Evolutionary conservation across 371 early-diverging fungal genomes (phyloP).

Genomic region (Rhizopus delemar): DNA sequence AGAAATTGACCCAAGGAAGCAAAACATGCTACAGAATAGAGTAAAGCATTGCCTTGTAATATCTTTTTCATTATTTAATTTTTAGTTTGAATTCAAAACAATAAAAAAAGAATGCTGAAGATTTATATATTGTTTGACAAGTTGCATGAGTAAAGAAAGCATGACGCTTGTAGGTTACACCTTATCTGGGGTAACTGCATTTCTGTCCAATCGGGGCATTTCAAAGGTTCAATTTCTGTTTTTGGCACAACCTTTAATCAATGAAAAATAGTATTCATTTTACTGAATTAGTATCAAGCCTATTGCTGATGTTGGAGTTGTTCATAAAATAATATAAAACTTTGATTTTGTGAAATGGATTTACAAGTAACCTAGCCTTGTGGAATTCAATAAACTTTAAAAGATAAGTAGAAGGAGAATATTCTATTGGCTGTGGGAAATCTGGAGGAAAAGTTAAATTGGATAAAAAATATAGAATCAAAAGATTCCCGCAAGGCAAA

Average conservation of each 20-base stretch:
- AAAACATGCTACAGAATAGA: constrained; percentile 40
- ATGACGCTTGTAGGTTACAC: too few relatives aligned
- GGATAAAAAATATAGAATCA: too few relatives aligned
- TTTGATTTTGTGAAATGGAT: too few relatives aligned
- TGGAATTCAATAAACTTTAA: too few relatives aligned
- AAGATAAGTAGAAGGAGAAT: not conserved
- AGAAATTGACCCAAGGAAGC: constrained; percentile 45
- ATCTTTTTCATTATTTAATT: constrained; percentile 10
- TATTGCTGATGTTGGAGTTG: not conserved
- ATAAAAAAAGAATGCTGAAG: not conserved
- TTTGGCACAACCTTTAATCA: too few relatives aligned
- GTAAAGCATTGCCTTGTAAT: constrained; percentile 23
- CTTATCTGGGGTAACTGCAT: not conserved
- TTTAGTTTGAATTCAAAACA: not conserved
- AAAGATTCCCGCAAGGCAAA: not conserved
- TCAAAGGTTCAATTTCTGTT: not conserved
- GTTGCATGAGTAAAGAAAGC: not conserved
- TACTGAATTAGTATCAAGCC: not conserved
- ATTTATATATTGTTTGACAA: constrained; percentile 1
- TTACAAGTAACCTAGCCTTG: too few relatives aligned
- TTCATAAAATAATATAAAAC: too few relatives aligned
- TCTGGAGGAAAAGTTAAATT: not conserved
- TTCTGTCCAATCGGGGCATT: constrained; percentile 12
- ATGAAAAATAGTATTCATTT: not conserved
- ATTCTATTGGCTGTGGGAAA: not conserved